phyloP scores from a whole-genome alignment of 2,329 filamentous ascomycete species.

The Fusarium domesticum region DNA sequence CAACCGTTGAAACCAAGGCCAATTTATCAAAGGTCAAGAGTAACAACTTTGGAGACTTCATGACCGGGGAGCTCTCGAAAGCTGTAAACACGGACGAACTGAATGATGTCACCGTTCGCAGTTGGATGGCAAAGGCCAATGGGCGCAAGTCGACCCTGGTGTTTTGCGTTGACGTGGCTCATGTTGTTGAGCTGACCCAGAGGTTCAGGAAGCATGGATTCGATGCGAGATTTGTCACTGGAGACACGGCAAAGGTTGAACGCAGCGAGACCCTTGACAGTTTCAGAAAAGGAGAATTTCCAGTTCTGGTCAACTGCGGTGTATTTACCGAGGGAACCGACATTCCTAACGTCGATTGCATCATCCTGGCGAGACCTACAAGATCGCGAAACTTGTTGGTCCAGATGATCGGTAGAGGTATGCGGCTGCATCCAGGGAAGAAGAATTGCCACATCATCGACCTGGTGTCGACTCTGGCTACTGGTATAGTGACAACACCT shows the following conservation, averaged over 20 bases:
- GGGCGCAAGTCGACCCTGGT: constrained; percentile 81
- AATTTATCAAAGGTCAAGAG: constrained; percentile 70
- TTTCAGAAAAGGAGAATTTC: constrained; percentile 75
- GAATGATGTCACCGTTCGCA: constrained; percentile 80
- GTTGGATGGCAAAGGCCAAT: constrained; percentile 76
- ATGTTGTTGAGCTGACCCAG: constrained; percentile 71
- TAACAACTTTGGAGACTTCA: constrained; percentile 70
- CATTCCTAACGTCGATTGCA: constrained; percentile 94
- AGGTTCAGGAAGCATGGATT: constrained; percentile 75
- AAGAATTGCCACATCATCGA: constrained; percentile 92
- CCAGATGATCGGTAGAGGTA: constrained; percentile 95
- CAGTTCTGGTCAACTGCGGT: constrained; percentile 89
- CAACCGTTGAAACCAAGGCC: constrained; percentile 79
- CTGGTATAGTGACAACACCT: constrained; percentile 84
- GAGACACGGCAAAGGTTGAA: constrained; percentile 68
- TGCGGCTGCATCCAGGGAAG: constrained; percentile 79
- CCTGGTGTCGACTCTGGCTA: constrained; percentile 82
- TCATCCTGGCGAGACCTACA: constrained; percentile 83
- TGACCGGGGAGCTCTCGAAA: constrained; percentile 69
- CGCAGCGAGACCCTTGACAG: constrained; percentile 68
- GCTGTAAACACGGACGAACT: constrained; percentile 78
- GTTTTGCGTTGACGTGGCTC: constrained; percentile 88
- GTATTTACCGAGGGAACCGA: constrained; percentile 98
- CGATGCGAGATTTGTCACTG: constrained; percentile 84
- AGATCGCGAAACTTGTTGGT: constrained; percentile 89